Base-by-base conservation (phyloP, 164 flowering plant species). In the Pachysandra terminalis region DNA sequence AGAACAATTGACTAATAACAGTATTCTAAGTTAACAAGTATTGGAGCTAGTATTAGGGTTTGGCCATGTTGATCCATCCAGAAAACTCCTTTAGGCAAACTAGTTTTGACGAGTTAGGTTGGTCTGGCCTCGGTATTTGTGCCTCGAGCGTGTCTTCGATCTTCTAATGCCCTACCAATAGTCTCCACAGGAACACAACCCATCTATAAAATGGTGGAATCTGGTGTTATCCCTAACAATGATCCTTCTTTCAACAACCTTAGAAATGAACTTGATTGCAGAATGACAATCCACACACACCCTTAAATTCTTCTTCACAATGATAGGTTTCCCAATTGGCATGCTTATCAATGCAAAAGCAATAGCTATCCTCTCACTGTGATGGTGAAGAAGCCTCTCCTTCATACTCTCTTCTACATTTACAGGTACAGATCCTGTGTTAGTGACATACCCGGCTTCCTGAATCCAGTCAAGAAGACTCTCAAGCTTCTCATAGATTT, bases 351-450 rank as follows among this genome's bases (percentile, higher is more conserved):
- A 71, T 23, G 88, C 83, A 80, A 80, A 82, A 67, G 87, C 85
- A 51, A 82, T 58, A 25, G 88, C 88, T 67, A 84, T 77, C 71
- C 80, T 81, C 72, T 82, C 85, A 49, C 88, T 81, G 64, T 84
- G 88, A 74, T 71, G 77, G 37, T 77, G 76, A 56, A 84, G 86
- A 19, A 69, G 54, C 69, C 74, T 81, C 81, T 74, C 85, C 73
- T 85, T 85, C 65, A 68, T 25, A 63, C 67, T 19, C 53, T 73
- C 79, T n/a, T 78, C 83, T 75, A 80, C 63, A n/a, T 81, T 73
- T 28, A 73, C 56, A 27, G 75, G 75, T 67, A 82, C 65, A 19
- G 71, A 59, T 3, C 71, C 75, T 48, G 78, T 80, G 19, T 72
- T 17, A 9, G 84, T 78, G 70, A 79, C 75, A 71, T 82, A 84